Base-by-base conservation (phyloP, 2,329 filamentous ascomycete genomes). In the Shiraia sp. region DNA sequence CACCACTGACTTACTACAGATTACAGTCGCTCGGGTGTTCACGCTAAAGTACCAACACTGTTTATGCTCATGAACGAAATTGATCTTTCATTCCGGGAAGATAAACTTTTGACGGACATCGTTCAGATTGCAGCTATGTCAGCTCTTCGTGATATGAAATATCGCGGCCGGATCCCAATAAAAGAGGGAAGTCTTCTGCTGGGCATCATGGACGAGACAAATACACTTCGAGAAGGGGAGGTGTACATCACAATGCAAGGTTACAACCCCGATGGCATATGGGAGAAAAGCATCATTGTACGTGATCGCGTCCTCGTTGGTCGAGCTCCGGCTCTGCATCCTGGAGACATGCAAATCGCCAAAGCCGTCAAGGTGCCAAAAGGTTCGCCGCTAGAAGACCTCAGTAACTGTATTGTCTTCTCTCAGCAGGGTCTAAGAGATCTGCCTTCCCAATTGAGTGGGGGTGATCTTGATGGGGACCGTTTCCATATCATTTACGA, bases 401-500 rank as follows among this genome's bases (percentile, higher is more conserved):
- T 91, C 1, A 72, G 75, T 2, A 95, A 95, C 57, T 91, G 88
- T 45, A 77, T 95, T 12, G 81, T 87, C 1, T 95, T 95, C 61
- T 90, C 85, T 45, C 81, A 83, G 42, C 75, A 79, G 29, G 90
- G 90, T 0, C 17, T 55, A 0, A 80, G 90, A 12, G 90, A 95
- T 58, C 72, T 95, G 0, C 88, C 89, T 0, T 92, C 87, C 47
- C 79, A 86, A 65, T 74, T 95, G 0, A 86, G 86, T 38, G 90
- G 90, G 1, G 90, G 90, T 0, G 90, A 95, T 63, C 76, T 95
- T 0, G 89, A 93, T 51, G 90, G 90, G 0, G 90, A 96, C 62
- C 71, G 88, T 0, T 95, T 87, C 66, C 86, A 90, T 50, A 71
- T 95, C 35, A 87, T 95, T 33, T 93, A 81, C 76, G 88, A 95